These are phyloP conservation scores for Cetraspora pellucida DNA, from an alignment of 192 early-diverging fungal species.

Conservation along the genomic window DNA sequence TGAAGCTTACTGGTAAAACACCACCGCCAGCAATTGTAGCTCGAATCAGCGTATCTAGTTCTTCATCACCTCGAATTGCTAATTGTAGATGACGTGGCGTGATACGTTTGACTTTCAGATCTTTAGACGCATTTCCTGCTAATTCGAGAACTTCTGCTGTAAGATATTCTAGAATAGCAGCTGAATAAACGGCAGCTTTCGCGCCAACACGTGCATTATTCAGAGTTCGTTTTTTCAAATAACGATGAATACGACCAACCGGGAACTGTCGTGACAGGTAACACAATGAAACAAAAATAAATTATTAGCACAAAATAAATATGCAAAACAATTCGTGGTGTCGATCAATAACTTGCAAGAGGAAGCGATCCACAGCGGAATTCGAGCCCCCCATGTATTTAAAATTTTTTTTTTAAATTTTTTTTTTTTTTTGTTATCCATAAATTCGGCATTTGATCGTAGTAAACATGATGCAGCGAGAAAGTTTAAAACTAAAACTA, in stretches of 20 bases:
- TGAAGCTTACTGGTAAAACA: slow-evolving; percentile 63
- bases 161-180: slow-evolving; percentile 91
- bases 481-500: background rate
- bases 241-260: slow-evolving; percentile 92
- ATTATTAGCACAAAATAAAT: background rate
- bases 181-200: slow-evolving; percentile 89
- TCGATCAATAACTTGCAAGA: background rate
- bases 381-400: background rate
- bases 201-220: slow-evolving; percentile 85
- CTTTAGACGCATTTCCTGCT: slow-evolving; percentile 90
- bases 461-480: background rate
- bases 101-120: slow-evolving; percentile 89
- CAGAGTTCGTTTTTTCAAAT: slow-evolving; percentile 79
- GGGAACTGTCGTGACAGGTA: slow-evolving; percentile 66
- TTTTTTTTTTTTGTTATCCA: no score
- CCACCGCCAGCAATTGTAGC: slow-evolving; percentile 91
- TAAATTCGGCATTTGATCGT: no score
- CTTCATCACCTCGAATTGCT: slow-evolving; percentile 91
- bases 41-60: slow-evolving; percentile 84
- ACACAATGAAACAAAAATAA: background rate
- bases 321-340: background rate
- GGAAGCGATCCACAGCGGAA: background rate
- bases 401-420: no score
- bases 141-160: slow-evolving; percentile 92
- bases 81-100: slow-evolving; percentile 88